Evolutionary conservation across 2,329 filamentous ascomycete species (phyloP), one percentile per base, ranked within the genome.

Genomic region (Alternaria novae-zelandiae): DNA sequence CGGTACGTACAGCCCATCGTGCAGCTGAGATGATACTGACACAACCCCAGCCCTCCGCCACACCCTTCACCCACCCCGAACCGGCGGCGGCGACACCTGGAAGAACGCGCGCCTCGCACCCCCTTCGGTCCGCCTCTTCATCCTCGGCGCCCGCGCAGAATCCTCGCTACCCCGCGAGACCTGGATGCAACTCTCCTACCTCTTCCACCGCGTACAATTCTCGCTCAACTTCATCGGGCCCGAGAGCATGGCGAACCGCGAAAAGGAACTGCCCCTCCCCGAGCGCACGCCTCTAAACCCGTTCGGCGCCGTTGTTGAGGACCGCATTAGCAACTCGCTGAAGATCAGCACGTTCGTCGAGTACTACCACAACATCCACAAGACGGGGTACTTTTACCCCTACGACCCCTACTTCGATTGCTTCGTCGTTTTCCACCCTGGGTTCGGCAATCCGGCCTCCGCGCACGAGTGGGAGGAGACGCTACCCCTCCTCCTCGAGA

Each of bases 381-480:
- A 94, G 78, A 92, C 95, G 0, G 91, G 93, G 51, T 88, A 94
- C 77, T 99, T 98, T 83, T 89, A 92, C 61, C 96, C 96, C 0
- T 97, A 96, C 78, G 96, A 99, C 78, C 96, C 96, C 1, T 99
- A 99, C 83, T 97, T 99, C 80, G 96, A 99, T 84, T 96, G 92
- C 80, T 97, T 99, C 77, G 90, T 99, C 74, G 87, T 97, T 55
- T 99, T 98, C 86, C 96, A 99, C 76, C 96, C 96, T 0, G 96
- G 96, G 9, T 87, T 99, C 17, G 96, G 96, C 12, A 96, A 99
- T 79, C 94, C 96, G 1, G 93, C 94, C 13, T 95, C 91, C 75
- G 92, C 92, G 56, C 92, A 97, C 74, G 96, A 99, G 80, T 99
- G 96, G 96, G 88, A 91, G 63, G 90, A 95, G 73, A 98, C 96